Percentiles rank a stretch among this genome's conserved stretches.
These are phyloP conservation scores for Mycena indigotica DNA, from an alignment of 768 basidiomycete species.

Conservation along the genomic window DNA sequence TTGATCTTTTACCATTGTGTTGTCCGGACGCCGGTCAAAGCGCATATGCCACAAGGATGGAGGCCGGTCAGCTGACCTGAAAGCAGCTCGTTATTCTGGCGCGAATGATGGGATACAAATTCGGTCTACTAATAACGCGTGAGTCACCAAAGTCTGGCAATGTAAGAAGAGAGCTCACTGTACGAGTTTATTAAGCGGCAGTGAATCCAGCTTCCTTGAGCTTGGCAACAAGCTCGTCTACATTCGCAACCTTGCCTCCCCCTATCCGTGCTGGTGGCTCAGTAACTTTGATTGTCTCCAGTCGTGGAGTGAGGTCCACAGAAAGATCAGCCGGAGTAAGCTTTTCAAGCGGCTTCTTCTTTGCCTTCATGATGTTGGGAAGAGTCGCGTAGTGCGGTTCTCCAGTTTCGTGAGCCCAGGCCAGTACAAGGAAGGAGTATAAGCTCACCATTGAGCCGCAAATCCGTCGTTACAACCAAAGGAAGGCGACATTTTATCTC, in stretches of 20 bases:
- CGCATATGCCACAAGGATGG: too few relatives aligned
- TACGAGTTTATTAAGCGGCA: constrained; percentile 39
- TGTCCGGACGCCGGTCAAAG: too few relatives aligned
- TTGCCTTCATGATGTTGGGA: constrained; percentile 99
- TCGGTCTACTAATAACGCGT: too few relatives aligned
- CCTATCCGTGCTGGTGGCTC: constrained; percentile 92
- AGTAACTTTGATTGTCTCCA: constrained; percentile 85
- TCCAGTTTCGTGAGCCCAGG: constrained; percentile 31
- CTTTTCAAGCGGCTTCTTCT: constrained; percentile 95
- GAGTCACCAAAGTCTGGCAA: too few relatives aligned
- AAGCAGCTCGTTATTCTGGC: too few relatives aligned
- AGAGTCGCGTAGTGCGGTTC: constrained; percentile 98
- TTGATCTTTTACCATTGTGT: too few relatives aligned
- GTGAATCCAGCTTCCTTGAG: constrained; percentile 83
- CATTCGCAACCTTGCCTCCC: constrained; percentile 87
- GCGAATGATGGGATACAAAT: too few relatives aligned
- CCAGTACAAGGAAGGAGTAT: not conserved
- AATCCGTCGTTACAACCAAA: constrained; percentile 87
- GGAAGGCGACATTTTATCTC: constrained; percentile 81
- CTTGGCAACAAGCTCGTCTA: constrained; percentile 87
- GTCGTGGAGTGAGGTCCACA: constrained; percentile 77
- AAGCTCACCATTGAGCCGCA: constrained; percentile 60
- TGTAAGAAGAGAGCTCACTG: too few relatives aligned
- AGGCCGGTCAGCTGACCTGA: too few relatives aligned
- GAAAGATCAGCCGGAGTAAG: constrained; percentile 77